phyloP scores from a whole-genome alignment of 2,329 filamentous ascomycete genomes.

The Fusarium sp. region DNA sequence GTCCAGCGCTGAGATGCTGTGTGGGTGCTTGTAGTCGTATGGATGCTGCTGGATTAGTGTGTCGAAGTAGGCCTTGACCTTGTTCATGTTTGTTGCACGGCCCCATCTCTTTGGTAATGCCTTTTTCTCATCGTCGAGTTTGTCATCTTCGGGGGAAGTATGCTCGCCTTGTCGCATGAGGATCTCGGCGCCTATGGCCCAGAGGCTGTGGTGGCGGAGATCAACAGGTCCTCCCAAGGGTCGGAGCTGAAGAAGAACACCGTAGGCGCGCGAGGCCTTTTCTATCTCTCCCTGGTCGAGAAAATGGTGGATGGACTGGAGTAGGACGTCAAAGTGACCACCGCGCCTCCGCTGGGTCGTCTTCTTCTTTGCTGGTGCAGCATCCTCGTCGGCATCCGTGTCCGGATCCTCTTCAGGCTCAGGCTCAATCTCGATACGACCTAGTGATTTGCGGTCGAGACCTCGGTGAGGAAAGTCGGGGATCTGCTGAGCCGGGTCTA shows the following conservation, averaged over 20 bases:
- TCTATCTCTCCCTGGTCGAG: conserved; percentile 73
- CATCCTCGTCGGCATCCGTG: conserved; percentile 52
- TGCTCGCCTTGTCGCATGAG: conserved; percentile 68
- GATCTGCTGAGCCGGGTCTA: conserved; percentile 50
- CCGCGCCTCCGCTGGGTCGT: conserved; percentile 23
- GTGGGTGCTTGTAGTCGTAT: conserved; percentile 67
- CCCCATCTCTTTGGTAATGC: conserved; percentile 50
- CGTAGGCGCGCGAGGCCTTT: conserved; percentile 77
- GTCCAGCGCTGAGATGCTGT: conserved; percentile 69
- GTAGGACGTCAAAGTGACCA: conserved; percentile 70
- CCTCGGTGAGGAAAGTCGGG: conserved; percentile 62
- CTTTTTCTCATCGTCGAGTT: background rate
- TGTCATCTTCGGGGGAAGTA: conserved; percentile 6
- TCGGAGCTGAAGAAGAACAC: conserved; percentile 69
- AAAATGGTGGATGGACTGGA: conserved; percentile 74
- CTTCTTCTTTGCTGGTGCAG: conserved; percentile 7
- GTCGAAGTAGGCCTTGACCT: conserved; percentile 72
- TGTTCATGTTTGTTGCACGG: conserved; percentile 54
- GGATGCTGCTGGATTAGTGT: conserved; percentile 79
- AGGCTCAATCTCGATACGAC: conserved; percentile 22
- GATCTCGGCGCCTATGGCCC: conserved; percentile 86
- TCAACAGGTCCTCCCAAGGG: conserved; percentile 62
- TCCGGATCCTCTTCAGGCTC: conserved; percentile 34
- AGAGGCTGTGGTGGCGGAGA: conserved; percentile 72
- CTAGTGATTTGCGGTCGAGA: conserved; percentile 15